Percentiles rank a stretch among this genome's conserved stretches.
Conservation (phyloP, 1,139 yeast genomes). For the Yamadazyma taylorii region DNA sequence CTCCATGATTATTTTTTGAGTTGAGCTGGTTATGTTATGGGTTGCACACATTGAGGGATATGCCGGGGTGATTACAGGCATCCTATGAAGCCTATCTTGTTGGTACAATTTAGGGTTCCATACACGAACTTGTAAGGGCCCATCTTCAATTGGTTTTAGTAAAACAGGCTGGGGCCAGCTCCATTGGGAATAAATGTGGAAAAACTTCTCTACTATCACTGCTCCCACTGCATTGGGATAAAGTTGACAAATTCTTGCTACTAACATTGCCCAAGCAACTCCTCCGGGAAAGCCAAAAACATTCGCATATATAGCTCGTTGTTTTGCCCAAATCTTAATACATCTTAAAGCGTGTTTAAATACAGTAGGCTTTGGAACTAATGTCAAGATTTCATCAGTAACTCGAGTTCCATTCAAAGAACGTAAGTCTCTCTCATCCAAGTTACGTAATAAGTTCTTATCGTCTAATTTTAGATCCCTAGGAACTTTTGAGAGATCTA, state of each 20-base stretch:
- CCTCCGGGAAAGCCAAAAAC: slow-evolving; percentile 99
- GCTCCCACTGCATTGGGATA: slow-evolving; percentile 97
- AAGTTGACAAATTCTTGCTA: slow-evolving; percentile 92
- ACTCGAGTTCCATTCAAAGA: slow-evolving; percentile 95
- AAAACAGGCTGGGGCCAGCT: slow-evolving; percentile 98
- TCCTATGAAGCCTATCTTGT: slow-evolving; percentile 82
- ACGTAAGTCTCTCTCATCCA: slow-evolving; percentile 88
- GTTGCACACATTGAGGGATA: slow-evolving; percentile 99
- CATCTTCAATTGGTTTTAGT: slow-evolving; percentile 90
- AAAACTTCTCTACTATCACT: slow-evolving; percentile 83
- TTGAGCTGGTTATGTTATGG: slow-evolving; percentile 86
- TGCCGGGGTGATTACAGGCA: slow-evolving; percentile 99
- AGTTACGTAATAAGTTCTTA: slow-evolving; percentile 76
- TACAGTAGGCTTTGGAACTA: slow-evolving; percentile 91
- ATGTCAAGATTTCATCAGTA: slow-evolving; percentile 84
- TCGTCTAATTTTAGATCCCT: slow-evolving; percentile 71
- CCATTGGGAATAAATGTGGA: slow-evolving; percentile 85
- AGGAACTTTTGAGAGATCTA: slow-evolving; percentile 84
- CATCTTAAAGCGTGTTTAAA: slow-evolving; percentile 92
- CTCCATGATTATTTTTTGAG: slow-evolving; percentile 72
- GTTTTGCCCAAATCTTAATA: slow-evolving; percentile 94
- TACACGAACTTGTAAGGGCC: slow-evolving; percentile 91
- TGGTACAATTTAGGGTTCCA: slow-evolving; percentile 95
- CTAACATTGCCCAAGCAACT: slow-evolving; percentile 99
- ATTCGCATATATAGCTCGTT: slow-evolving; percentile 90